These are phyloP conservation scores for Ascochyta rabiei DNA, from an alignment of 2,329 filamentous ascomycete genomes.

Conservation along the genomic window DNA sequence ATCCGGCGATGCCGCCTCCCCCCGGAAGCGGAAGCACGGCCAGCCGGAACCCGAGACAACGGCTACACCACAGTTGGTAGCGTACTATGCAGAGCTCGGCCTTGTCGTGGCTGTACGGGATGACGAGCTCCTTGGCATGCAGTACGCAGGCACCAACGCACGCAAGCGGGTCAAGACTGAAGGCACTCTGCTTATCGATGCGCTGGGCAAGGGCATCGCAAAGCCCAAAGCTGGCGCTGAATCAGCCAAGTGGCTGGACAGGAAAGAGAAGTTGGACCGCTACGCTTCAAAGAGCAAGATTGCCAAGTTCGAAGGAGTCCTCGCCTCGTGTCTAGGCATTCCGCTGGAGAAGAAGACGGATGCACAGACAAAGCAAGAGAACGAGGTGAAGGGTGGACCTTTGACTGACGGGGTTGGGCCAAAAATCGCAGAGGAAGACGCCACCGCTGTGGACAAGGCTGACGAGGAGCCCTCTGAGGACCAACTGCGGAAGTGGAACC, in stretches of 20 bases:
- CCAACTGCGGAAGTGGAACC: constrained; percentile 57
- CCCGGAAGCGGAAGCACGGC: constrained; percentile 44
- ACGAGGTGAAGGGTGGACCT: constrained; percentile 28
- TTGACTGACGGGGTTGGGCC: constrained; percentile 31
- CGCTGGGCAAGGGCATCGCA: constrained; percentile 68
- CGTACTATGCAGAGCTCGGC: constrained; percentile 69
- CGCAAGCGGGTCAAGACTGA: constrained; percentile 47
- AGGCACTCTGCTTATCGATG: constrained; percentile 71
- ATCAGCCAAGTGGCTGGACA: constrained; percentile 36
- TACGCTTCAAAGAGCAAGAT: constrained; percentile 45
- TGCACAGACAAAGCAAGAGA: constrained; percentile 21
- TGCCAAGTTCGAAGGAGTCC: constrained; percentile 50
- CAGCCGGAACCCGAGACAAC: constrained; percentile 49
- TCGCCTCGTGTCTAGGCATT: constrained; percentile 48
- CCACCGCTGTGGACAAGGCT: constrained; percentile 23
- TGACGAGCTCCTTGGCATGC: constrained; percentile 69
- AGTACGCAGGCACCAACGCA: constrained; percentile 49
- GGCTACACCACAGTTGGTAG: constrained; percentile 27
- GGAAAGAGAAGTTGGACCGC: constrained; percentile 45
- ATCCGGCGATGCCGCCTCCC: constrained; percentile 38
- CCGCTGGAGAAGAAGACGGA: constrained; percentile 32
- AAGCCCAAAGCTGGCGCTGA: constrained; percentile 16
- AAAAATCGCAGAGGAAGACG: constrained; percentile 25
- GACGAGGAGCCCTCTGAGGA: constrained; percentile 25
- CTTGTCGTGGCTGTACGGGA: constrained; percentile 69